Evolutionary conservation across 345 rosid species (phyloP), one percentile per base, ranked within the genome.

Genomic region (Citrus cavaleriei): DNA sequence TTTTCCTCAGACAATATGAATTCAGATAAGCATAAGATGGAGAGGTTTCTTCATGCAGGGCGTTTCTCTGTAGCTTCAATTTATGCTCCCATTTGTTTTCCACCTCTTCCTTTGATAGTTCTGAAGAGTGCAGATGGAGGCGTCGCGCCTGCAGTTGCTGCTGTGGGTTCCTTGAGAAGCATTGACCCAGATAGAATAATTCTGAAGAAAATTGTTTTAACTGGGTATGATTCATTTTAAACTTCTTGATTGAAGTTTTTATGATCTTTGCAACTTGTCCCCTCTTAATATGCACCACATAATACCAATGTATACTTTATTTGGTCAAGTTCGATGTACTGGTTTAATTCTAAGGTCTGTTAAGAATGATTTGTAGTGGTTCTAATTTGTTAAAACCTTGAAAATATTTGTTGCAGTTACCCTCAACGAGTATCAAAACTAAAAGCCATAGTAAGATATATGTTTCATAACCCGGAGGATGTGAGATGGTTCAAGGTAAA

Each of bases 21-120:
- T 67, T 90, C 97, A 24, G 98, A 91, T 84, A 96, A 92, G 84
- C 96, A 93, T 86, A 92, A 96, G 89, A 94, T 96, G 99, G 99
- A 94, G 84, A 94, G 97, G 79, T 93, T 93, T 81, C 92, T 95
- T 76, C 99, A 92, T 64, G 86, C 98, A 0, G 97, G 97, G 22
- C 74, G 90, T 80, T 94, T 91, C 81, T 87, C 92, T 8, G 64
- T 90, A 9, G 99, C 99, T 78, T 96, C 98, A 70, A 74, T 91
- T 62, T 96, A 89, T 79, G 99, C 95, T 32, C 97, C 98, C 37
- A 89, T 96, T 81, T 91, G 91, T 25, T 96, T 92, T 85, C 93
- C 93, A 27, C 79, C 94, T 59, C 95, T 91, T 81, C 99, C 98
- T 79, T 78, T 94, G 87, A 88, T 96, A 74, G 98, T 70, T 71